Conservation (phyloP, 1,139 yeast genomes). For the Nakaseomyces uthaithaninus region DNA sequence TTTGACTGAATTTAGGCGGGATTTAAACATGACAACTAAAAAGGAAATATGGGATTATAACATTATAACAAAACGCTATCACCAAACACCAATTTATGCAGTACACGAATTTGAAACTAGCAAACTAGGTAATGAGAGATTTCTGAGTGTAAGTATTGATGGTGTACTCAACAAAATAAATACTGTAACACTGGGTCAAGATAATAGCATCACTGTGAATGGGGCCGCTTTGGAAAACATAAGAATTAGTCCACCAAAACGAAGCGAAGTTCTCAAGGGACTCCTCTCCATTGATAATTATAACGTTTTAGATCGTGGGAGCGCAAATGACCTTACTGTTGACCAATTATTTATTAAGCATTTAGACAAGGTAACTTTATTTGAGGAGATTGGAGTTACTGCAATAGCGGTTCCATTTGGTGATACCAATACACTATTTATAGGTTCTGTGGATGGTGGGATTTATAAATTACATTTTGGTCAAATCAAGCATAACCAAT, state of each 20-base stretch:
- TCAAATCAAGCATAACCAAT: slow-evolving; percentile 7
- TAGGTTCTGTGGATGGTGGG: slow-evolving; percentile 28
- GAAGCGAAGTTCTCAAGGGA: slow-evolving; percentile 13
- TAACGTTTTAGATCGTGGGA: neutral
- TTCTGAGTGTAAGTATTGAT: slow-evolving; percentile 18
- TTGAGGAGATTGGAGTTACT: slow-evolving; percentile 20
- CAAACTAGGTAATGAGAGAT: slow-evolving; percentile 11
- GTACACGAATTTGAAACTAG: slow-evolving; percentile 11
- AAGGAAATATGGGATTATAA: slow-evolving; percentile 16
- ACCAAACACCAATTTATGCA: slow-evolving; percentile 16
- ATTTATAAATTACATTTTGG: slow-evolving; percentile 20
- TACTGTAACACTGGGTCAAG: slow-evolving; percentile 15
- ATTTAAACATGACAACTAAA: slow-evolving; percentile 10
- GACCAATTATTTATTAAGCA: slow-evolving; percentile 9
- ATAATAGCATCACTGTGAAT: slow-evolving; percentile 12
- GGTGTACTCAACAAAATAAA: slow-evolving; percentile 19
- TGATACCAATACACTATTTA: slow-evolving; percentile 18
- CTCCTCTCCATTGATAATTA: slow-evolving; percentile 4
- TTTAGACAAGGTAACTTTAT: slow-evolving; percentile 14
- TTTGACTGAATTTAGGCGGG: slow-evolving; percentile 17
- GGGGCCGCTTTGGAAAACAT: slow-evolving; percentile 8
- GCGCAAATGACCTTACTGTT: too few relatives aligned
- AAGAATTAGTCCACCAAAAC: slow-evolving; percentile 16
- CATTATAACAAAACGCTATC: slow-evolving; percentile 17
- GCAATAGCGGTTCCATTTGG: slow-evolving; percentile 17